Evolutionary conservation across 1,139 yeast genomes (phyloP), one percentile per base, ranked within the genome.

Genomic region (Starmera stellimalicola): DNA sequence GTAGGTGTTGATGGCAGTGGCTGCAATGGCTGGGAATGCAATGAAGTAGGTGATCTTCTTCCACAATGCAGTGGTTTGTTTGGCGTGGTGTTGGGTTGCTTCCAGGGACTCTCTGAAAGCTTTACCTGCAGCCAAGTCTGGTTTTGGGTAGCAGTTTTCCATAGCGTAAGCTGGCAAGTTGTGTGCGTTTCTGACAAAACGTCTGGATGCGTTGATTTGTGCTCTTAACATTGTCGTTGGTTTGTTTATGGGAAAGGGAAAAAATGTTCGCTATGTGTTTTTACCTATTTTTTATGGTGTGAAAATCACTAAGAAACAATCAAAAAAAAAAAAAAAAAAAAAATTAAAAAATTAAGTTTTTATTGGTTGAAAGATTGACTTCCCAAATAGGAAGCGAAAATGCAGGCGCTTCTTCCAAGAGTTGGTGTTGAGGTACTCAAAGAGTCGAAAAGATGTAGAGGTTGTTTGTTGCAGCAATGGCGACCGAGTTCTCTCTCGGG

Each of bases 391-490:
- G 47, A 14, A 42, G 29, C 27, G 14, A 33, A 25, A 29, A 16
- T 32, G 34, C 16, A 11, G 11, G 7, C 12, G 25, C 8, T 22
- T 6, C 8, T 2, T 4, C 14, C 11, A 22, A n/a, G 23, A n/a
- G n/a, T n/a, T n/a, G n/a, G n/a, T 22, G 11, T n/a, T 22, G 12
- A 22, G 5, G 25, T 22, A 22, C 25, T 53, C 59, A 77, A 50
- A 76, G 66, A 40, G 84, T 77, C 36, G 84, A 76, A 56, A 79
- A 78, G 44, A 81, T 79, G 63, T 81, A 81, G 53, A 84, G 70
- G 62, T 93, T 93, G 64, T 93, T 93, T 18, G 99, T 93, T 22
- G 98, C 98, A 33, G 97, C 98, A 53, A 93, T 84, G 29, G 98
- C 98, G 46, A 93, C 95, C 33, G 94, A 80, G 62, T 91, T 85